A percentile compares a stretch with the other conserved stretches of the same genome.
Conservation (phyloP, 1,284 basidiomycete genomes). For the Singerocomus rubriflavus region DNA sequence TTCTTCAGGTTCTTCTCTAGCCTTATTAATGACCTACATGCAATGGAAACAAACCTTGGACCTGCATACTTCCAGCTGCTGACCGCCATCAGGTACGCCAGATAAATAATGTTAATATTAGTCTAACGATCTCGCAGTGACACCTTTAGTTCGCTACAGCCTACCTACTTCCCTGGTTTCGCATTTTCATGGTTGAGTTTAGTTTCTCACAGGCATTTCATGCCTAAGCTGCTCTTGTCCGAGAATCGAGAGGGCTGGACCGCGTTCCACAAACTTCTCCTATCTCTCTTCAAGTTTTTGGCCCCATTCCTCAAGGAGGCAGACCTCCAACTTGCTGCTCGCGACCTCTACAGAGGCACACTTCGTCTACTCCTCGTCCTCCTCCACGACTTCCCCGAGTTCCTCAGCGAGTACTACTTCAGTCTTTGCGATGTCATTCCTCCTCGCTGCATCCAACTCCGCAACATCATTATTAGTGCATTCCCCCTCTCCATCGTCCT, state of each 20-base stretch:
- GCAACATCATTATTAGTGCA: conserved; percentile 94
- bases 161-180: conserved; percentile 96
- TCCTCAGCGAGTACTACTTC: conserved; percentile 96
- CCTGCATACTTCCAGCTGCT: conserved; percentile 88
- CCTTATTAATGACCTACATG: conserved; percentile 87
- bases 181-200: conserved; percentile 98
- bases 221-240: conserved; percentile 89
- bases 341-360: conserved; percentile 91
- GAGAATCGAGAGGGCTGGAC: conserved; percentile 93
- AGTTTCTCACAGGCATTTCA: conserved; percentile 94
- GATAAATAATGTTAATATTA: conserved; percentile 5
- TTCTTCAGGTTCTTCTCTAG: conserved; percentile 99
- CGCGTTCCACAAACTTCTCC: conserved; percentile 91
- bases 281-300: conserved; percentile 93
- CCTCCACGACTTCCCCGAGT: conserved; percentile 98
- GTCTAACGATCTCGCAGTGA: conserved; percentile 54
- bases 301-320: conserved; percentile 85
- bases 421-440: conserved; percentile 93
- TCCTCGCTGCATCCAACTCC: conserved; percentile 90
- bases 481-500: conserved; percentile 88
- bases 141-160: conserved; percentile 94
- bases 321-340: conserved; percentile 79
- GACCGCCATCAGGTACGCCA: conserved; percentile 75
- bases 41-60: conserved; percentile 81
- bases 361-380: conserved; percentile 90